A percentile compares a stretch with the other conserved stretches of the same genome.
phyloP scores from a whole-genome alignment of 257 asterid species.

The Solanum pennellii region DNA sequence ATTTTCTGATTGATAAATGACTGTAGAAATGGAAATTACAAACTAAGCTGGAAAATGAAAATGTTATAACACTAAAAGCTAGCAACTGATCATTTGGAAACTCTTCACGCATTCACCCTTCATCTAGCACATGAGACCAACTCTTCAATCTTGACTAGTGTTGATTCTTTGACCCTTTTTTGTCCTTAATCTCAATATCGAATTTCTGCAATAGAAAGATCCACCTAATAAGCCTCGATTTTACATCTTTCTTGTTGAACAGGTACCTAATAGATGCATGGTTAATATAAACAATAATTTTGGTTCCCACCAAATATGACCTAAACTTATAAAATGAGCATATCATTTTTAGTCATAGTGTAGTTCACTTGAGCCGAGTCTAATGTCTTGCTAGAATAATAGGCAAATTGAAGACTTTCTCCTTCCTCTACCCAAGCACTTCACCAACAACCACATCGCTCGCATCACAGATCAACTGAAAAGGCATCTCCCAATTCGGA shows the following conservation, averaged over 20 bases:
- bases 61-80: neutral
- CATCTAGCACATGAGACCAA: neutral
- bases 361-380: neutral
- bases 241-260: neutral
- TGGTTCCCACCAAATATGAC: neutral
- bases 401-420: neutral
- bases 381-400: neutral
- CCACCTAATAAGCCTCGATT: neutral
- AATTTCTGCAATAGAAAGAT: neutral
- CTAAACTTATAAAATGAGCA: neutral
- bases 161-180: neutral
- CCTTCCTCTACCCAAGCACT: neutral
- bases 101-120: neutral
- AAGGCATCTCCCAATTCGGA: neutral
- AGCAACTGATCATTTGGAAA: neutral
- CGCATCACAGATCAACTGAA: neutral
- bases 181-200: neutral
- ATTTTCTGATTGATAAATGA: neutral
- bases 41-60: neutral
- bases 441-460: neutral
- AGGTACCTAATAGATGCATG: neutral
- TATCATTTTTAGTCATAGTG: neutral
- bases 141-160: neutral
- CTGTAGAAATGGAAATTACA: neutral
- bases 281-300: neutral